A percentile compares a stretch with the other conserved stretches of the same genome.
Evolutionary conservation across 805 yeast species (phyloP).

Genomic region (Trichomonascus vanleenenianus): DNA sequence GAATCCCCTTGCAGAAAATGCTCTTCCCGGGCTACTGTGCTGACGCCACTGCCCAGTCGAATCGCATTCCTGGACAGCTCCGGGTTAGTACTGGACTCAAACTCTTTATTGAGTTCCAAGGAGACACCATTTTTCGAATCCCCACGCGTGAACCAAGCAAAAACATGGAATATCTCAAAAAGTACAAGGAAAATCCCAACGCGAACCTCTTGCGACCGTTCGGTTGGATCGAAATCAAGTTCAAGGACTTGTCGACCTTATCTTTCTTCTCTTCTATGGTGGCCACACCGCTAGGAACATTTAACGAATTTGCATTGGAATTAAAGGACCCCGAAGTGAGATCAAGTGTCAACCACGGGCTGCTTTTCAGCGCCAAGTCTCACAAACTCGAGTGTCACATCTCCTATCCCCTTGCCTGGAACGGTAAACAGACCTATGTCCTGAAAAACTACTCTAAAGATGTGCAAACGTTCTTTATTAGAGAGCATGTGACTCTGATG

Average conservation of each 20-base stretch:
- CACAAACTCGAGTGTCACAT: slow-evolving; percentile 50
- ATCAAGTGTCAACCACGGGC: slow-evolving; percentile 84
- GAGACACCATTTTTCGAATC: slow-evolving; percentile 60
- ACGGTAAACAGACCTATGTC: slow-evolving; percentile 64
- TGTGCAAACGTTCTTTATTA: slow-evolving; percentile 53
- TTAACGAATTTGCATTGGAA: slow-evolving; percentile 38
- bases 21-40: slow-evolving; percentile 61
- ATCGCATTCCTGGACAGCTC: slow-evolving; percentile 39
- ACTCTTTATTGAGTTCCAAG: slow-evolving; percentile 48
- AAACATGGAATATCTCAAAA: slow-evolving; percentile 40
- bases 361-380: slow-evolving; percentile 53
- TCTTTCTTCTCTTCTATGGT: slow-evolving; percentile 41
- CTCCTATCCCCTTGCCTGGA: slow-evolving; percentile 76
- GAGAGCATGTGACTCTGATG: slow-evolving; percentile 74
- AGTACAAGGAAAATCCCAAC: slow-evolving; percentile 25
- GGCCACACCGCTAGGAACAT: slow-evolving; percentile 50
- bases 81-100: slow-evolving; percentile 54
- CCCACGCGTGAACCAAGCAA: slow-evolving; percentile 85
- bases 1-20: slow-evolving; percentile 53
- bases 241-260: slow-evolving; percentile 46
- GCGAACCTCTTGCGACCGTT: slow-evolving; percentile 51
- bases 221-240: slow-evolving; percentile 84
- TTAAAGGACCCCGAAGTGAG: slow-evolving; percentile 55
- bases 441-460: slow-evolving; percentile 46
- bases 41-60: slow-evolving; percentile 41